Evolutionary conservation across 2,329 filamentous ascomycete genomes (phyloP).

Genomic region (Thelonectria olida): DNA sequence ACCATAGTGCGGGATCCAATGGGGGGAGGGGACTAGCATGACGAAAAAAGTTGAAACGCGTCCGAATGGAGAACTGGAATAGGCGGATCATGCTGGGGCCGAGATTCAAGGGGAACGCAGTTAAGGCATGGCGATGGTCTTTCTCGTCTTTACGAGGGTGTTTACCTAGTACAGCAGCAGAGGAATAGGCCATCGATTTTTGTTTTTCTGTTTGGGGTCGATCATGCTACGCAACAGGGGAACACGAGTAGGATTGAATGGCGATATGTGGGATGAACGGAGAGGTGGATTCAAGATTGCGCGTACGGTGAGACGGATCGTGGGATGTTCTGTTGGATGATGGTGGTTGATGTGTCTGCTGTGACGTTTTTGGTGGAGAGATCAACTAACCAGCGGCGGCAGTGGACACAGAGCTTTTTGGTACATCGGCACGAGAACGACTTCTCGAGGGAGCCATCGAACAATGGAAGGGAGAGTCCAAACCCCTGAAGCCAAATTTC

Average conservation of each 20-base stretch:
- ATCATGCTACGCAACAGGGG: neutral
- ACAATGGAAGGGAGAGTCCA: neutral
- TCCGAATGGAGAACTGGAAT: neutral
- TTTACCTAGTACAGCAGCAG: neutral
- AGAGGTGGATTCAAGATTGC: slow-evolving; percentile 14
- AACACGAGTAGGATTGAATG: neutral
- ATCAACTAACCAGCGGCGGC: slow-evolving; percentile 1
- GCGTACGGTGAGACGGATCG: neutral
- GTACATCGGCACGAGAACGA: neutral
- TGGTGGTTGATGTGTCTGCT: neutral
- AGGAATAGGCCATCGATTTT: neutral
- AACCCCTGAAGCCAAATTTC: slow-evolving; percentile 20
- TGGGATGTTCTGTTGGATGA: neutral
- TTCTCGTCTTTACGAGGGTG: neutral
- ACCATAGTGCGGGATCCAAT: slow-evolving; percentile 10
- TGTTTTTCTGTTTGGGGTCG: neutral
- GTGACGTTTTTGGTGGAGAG: slow-evolving; percentile 19
- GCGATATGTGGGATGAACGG: neutral
- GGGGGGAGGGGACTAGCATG: neutral
- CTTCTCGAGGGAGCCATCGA: no score
- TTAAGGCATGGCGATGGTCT: slow-evolving; percentile 8
- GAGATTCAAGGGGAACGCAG: slow-evolving; percentile 15
- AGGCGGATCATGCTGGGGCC: slow-evolving; percentile 13
- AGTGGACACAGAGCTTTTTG: neutral
- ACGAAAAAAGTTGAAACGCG: slow-evolving; percentile 10